These are phyloP conservation scores for Turnera subulata DNA, from an alignment of 345 rosid genomes.

Conservation along the genomic window DNA sequence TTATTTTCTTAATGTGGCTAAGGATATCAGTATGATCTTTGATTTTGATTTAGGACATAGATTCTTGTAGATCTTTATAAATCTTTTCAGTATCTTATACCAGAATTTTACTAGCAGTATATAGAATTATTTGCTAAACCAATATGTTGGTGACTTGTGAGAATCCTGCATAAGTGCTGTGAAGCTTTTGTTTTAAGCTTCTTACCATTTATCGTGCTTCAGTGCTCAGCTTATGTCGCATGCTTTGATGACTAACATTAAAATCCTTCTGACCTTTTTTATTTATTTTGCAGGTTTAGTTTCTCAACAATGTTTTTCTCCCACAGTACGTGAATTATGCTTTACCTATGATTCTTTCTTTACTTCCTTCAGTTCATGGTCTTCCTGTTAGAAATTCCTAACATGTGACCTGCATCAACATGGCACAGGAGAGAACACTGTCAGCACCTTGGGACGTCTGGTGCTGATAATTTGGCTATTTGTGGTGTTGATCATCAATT, in stretches of 20 bases:
- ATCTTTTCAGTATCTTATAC: no score
- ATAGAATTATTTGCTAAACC: no score
- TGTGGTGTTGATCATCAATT: slow-evolving; percentile 88
- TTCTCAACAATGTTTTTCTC: slow-evolving; percentile 99
- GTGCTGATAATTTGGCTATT: slow-evolving; percentile 90
- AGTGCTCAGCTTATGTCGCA: background rate
- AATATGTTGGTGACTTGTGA: no score
- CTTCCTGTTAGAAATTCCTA: slow-evolving; percentile 1
- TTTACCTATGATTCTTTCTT: slow-evolving; percentile 6
- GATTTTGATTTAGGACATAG: no score
- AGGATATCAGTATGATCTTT: no score
- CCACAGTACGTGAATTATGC: slow-evolving; percentile 60
- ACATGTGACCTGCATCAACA: slow-evolving; percentile 12
- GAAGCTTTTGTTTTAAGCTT: background rate
- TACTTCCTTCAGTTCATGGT: background rate
- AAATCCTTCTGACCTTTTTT: slow-evolving; percentile 14
- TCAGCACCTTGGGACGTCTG: slow-evolving; percentile 73
- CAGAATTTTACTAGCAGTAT: no score
- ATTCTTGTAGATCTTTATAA: no score
- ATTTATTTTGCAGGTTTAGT: slow-evolving; percentile 84
- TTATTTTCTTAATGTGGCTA: no score
- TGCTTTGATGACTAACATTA: background rate
- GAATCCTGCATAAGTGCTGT: background rate
- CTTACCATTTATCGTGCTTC: background rate
- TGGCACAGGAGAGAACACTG: slow-evolving; percentile 79